These are phyloP conservation scores for Penicillium sp. DNA, from an alignment of 2,329 filamentous ascomycete species.

Conservation along the genomic window DNA sequence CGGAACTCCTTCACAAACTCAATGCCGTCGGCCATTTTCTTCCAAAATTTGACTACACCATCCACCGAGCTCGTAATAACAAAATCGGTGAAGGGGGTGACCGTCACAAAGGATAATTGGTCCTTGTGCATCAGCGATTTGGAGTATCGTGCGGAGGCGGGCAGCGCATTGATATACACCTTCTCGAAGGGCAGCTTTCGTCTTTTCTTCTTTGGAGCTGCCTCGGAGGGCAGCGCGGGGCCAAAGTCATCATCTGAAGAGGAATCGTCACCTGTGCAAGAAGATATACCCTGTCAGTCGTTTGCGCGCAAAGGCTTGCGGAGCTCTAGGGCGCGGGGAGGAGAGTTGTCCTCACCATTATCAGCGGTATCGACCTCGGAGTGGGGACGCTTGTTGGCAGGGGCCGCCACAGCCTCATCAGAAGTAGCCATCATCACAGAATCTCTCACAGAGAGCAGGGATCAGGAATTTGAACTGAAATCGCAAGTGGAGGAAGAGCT, in stretches of 20 bases:
- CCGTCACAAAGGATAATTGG: slow-evolving; percentile 81
- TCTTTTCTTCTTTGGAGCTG: slow-evolving; percentile 84
- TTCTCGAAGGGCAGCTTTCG: slow-evolving; percentile 92
- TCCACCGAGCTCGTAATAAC: slow-evolving; percentile 91
- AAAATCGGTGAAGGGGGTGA: slow-evolving; percentile 91
- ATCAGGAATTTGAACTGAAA: background rate
- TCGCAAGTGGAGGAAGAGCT: slow-evolving; percentile 15
- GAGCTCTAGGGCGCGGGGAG: slow-evolving; percentile 3
- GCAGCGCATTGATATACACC: slow-evolving; percentile 88
- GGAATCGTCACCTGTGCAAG: slow-evolving; percentile 52
- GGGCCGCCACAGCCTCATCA: slow-evolving; percentile 26
- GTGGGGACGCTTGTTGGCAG: slow-evolving; percentile 60
- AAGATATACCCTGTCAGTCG: slow-evolving; percentile 19
- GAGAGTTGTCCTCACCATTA: slow-evolving; percentile 32
- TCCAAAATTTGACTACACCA: slow-evolving; percentile 99
- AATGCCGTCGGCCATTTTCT: slow-evolving; percentile 85
- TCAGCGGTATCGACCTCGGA: slow-evolving; percentile 57
- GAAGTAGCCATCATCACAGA: slow-evolving; percentile 34
- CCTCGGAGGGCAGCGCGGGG: slow-evolving; percentile 80
- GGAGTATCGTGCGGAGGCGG: slow-evolving; percentile 79
- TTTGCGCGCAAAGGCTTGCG: slow-evolving; percentile 19
- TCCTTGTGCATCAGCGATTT: slow-evolving; percentile 99
- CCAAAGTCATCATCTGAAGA: slow-evolving; percentile 87
- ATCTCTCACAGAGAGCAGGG: background rate
- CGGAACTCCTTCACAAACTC: slow-evolving; percentile 99